A percentile compares a stretch with the other conserved stretches of the same genome.
Evolutionary conservation across 306 rosid species (phyloP).

Genomic region (Leucaena leucocephala): DNA sequence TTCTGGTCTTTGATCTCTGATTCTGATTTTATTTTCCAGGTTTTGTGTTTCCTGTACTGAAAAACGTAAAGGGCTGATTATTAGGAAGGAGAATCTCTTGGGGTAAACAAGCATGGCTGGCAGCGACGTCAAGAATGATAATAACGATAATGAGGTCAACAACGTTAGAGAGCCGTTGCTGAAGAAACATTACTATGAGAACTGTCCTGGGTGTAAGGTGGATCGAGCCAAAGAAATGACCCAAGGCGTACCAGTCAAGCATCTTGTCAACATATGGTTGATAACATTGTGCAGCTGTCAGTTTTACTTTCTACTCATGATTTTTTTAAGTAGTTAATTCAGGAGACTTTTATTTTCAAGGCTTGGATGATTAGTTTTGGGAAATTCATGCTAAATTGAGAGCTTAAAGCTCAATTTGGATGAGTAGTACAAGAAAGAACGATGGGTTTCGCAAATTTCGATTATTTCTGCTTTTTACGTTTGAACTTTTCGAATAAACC

Average conservation of each 20-base stretch:
- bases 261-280: slow-evolving; percentile 49
- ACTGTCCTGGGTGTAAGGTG: slow-evolving; percentile 84
- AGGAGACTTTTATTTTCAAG: not conserved
- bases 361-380: not conserved
- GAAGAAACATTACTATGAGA: slow-evolving; percentile 54
- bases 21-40: not conserved
- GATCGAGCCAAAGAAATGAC: slow-evolving; percentile 51
- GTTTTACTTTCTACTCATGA: not conserved
- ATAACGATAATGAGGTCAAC: not conserved
- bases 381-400: not conserved
- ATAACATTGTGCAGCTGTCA: slow-evolving; percentile 60
- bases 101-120: slow-evolving; percentile 48
- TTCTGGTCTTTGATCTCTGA: too few species aligned
- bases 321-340: not conserved
- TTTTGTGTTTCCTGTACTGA: not conserved
- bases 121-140: not conserved
- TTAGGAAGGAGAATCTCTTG: not conserved
- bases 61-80: not conserved
- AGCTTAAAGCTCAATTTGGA: not conserved
- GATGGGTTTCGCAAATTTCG: not conserved
- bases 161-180: slow-evolving; percentile 39
- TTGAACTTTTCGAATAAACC: not conserved
- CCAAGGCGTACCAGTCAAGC: slow-evolving; percentile 49
- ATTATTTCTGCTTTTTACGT: not conserved
- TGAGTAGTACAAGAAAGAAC: not conserved